These are phyloP conservation scores for Canna indica DNA, from an alignment of 176 grass and related monocot species.

Conservation along the genomic window DNA sequence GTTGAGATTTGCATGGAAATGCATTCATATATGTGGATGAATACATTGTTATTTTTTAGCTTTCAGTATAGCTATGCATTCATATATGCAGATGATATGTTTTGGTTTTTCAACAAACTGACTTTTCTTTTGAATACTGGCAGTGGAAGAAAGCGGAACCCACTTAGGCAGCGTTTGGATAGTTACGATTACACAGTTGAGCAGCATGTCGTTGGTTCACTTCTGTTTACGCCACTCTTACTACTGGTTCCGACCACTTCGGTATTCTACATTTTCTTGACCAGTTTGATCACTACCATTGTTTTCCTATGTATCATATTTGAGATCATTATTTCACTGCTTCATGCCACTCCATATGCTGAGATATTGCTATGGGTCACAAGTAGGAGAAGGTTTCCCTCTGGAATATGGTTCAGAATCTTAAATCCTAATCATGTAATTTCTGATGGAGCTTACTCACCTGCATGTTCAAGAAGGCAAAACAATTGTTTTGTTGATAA, in stretches of 20 bases:
- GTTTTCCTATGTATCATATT: constrained; percentile 42
- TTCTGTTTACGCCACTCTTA: constrained; percentile 84
- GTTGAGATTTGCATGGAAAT: neutral
- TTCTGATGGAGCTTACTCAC: constrained; percentile 6
- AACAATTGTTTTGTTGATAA: constrained; percentile 1
- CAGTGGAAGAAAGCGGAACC: constrained; percentile 93
- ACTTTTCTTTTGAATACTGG: constrained; percentile 27
- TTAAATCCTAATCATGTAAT: constrained; percentile 17
- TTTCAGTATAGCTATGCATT: neutral
- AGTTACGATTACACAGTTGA: constrained; percentile 83
- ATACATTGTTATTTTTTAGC: neutral
- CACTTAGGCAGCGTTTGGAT: constrained; percentile 74
- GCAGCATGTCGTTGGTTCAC: constrained; percentile 92
- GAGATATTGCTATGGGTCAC: constrained; percentile 51
- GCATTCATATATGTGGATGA: neutral
- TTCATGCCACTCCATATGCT: constrained; percentile 63
- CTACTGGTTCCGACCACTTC: constrained; percentile 78
- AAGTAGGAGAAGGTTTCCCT: constrained; percentile 64
- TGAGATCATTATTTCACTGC: constrained; percentile 49
- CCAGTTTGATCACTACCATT: constrained; percentile 61
- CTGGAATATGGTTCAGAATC: constrained; percentile 60
- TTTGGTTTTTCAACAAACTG: neutral
- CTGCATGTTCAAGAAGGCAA: constrained; percentile 14
- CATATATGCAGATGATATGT: constrained; percentile 7
- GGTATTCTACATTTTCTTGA: constrained; percentile 89